Evolutionary conservation across 2,329 filamentous ascomycete species (phyloP).

Genomic region (Juglanconis juglandina): DNA sequence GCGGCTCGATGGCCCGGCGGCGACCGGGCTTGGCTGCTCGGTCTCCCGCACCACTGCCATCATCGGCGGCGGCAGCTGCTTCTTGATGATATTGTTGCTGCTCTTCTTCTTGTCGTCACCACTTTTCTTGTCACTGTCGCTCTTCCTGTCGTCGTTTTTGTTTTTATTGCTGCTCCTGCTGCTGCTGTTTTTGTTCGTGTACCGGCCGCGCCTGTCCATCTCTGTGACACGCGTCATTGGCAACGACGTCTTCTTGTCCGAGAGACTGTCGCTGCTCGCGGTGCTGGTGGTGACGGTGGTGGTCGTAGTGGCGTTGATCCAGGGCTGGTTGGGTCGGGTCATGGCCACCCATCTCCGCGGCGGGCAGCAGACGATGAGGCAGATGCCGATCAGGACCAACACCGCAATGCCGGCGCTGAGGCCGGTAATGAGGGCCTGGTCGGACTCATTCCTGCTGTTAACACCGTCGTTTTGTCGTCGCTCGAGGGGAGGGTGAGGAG

Average conservation of each 20-base stretch:
- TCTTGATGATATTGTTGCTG: background rate
- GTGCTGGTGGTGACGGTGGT: background rate
- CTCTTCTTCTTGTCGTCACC: too few species aligned
- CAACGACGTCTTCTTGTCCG: background rate
- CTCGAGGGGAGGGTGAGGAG: background rate
- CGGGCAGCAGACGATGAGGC: background rate
- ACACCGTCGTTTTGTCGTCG: background rate
- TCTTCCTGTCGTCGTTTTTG: too few species aligned
- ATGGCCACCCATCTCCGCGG: background rate
- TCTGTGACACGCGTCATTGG: background rate
- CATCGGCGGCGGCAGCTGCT: background rate
- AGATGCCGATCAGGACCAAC: background rate
- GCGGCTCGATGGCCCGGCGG: background rate
- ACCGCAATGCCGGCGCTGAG: background rate
- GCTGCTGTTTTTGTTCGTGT: background rate
- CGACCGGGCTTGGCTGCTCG: too few species aligned
- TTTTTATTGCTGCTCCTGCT: too few species aligned
- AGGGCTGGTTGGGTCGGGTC: background rate
- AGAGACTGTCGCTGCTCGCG: background rate
- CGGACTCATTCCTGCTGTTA: background rate
- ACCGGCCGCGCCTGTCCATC: background rate
- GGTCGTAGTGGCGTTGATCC: background rate
- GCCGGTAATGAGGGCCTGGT: background rate
- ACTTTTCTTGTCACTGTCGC: too few species aligned
- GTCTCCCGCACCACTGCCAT: background rate